Base-by-base conservation (phyloP, 768 basidiomycete species). In the Mycena epipterygia region DNA sequence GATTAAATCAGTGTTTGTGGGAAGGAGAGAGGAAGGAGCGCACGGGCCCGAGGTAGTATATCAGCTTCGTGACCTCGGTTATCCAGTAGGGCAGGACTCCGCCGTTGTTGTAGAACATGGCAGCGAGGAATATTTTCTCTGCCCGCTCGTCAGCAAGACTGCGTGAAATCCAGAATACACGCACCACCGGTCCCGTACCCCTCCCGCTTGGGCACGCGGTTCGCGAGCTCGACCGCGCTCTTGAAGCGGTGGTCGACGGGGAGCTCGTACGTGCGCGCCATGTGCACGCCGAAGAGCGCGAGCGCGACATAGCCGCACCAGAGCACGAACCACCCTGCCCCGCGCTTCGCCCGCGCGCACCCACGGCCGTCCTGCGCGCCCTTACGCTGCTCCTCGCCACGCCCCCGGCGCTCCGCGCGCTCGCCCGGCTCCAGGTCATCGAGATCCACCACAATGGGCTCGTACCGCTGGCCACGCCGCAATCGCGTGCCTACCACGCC, bases 91-190 rank as follows among this genome's bases (percentile, higher is more conserved):
- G 82, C 30, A 86, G 73, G 1, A 85, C 77, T 0, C 55, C 60
- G 60, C 80, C 75, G 44, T 84, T 84, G 59, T 85, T 78, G 75
- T 76, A 80, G 68, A 86, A 82, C 77, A 84, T 81, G 3, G 82
- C 84, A 16, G 81, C 83, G 73, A 84, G 80, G 66, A 80, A 83
- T 25, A 82, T 74, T 42, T 80, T 78, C 39, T 83, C 80, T 75
- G 64, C n/a, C 7, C 6, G 4, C 23, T 25, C n/a, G 25, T 23
- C 5, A 23, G 2, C n/a, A 48, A 7, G 6, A 27, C 46, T 4
- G 9, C 46, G 7, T 17, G 4, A 7, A 17, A 9, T 48, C 19
- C 41, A 25, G 25, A 23, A 23, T 23, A 27, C 13, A 49, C 67
- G 32, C 48, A 64, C 68, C 68, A 52, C 62, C 68, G n/a, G 44